These are phyloP conservation scores for Penicillium sp. DNA, from an alignment of 2,329 filamentous ascomycete genomes.

Conservation along the genomic window DNA sequence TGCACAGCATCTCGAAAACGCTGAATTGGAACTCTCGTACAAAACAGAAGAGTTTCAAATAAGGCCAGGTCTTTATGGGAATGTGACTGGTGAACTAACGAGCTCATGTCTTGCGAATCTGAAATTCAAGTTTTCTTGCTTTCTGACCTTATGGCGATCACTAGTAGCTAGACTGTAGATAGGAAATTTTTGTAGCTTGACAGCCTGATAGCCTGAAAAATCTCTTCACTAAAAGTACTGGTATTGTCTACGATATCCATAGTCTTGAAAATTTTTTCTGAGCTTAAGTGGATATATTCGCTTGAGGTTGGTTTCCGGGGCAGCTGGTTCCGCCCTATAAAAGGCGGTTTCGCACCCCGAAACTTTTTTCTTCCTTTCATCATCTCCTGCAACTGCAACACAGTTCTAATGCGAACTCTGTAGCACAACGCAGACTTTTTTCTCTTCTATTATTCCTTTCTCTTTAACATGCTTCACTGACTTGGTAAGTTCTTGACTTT, in stretches of 20 bases:
- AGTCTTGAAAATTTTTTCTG: background rate
- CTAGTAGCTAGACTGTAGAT: background rate
- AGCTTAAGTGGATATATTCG: constrained; percentile 11
- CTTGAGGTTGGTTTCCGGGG: constrained; percentile 36
- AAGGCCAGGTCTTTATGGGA: background rate
- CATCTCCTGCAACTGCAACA: constrained; percentile 13
- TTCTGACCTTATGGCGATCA: background rate
- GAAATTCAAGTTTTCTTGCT: background rate
- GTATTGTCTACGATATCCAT: background rate
- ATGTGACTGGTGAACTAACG: background rate
- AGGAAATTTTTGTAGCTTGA: background rate
- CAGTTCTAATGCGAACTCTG: constrained; percentile 17
- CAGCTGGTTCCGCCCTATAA: constrained; percentile 33
- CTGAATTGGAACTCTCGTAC: constrained; percentile 53
- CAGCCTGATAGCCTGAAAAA: background rate
- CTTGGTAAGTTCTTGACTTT: constrained; percentile 21
- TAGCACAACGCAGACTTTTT: background rate
- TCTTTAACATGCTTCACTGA: constrained; percentile 10
- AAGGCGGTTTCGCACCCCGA: constrained; percentile 22
- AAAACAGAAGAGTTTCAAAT: constrained; percentile 44
- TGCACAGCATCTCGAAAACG: constrained; percentile 52
- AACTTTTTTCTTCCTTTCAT: constrained; percentile 26
- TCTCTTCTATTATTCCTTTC: background rate
- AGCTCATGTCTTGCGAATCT: background rate
- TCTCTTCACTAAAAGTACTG: background rate